Base-by-base conservation (phyloP, 164 flowering plant species). In the Akebia trifoliata region DNA sequence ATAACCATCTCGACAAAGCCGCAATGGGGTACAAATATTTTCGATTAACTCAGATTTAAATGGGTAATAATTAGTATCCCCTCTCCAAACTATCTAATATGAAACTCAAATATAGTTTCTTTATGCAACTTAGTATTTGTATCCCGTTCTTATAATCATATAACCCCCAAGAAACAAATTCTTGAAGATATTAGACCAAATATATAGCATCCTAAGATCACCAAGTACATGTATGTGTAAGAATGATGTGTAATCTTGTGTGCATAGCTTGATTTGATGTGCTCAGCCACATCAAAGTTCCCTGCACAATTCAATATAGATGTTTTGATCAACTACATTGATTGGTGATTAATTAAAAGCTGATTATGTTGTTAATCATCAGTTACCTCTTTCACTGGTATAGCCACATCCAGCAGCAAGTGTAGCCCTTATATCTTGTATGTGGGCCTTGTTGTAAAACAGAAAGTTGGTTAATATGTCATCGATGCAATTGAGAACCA, bases 381-480 rank as follows among this genome's bases (percentile, higher is more conserved):
- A 46, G 21, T 32, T 68, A 83, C 95, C 94, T 84, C 89, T 71
- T 52, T 70, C 48, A 11, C 69, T 68, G 3, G 78, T 73, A 44
- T 80, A 40, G 62, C 94, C 51, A 42, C 98, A 91, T 18, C 77
- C 98, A 10, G 85, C 84, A 18, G 68, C 63, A 38, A 92, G 51
- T 1, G 96, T 83, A 9, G 74, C 75, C 20, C 72, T 67, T 21
- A 92, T 58, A 32, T 79, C 90, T 34, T 59, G 31, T 14, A 81
- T 46, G 0, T 85, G 77, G 6, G 96, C 96, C 66, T 54, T 73
- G 53, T 92, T 92, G 73, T 78, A 79, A 59, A 92, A 92, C 31
- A 42, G 0, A 44, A 88, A 92, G 67, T 76, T 56, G 6, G 61
- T 22, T 14, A 86, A 42, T 25, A 86, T 56, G 34, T 70, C 57